Evolutionary conservation across 2,329 filamentous ascomycete genomes (phyloP).

Genomic region (Sodiomyces alkalinus): DNA sequence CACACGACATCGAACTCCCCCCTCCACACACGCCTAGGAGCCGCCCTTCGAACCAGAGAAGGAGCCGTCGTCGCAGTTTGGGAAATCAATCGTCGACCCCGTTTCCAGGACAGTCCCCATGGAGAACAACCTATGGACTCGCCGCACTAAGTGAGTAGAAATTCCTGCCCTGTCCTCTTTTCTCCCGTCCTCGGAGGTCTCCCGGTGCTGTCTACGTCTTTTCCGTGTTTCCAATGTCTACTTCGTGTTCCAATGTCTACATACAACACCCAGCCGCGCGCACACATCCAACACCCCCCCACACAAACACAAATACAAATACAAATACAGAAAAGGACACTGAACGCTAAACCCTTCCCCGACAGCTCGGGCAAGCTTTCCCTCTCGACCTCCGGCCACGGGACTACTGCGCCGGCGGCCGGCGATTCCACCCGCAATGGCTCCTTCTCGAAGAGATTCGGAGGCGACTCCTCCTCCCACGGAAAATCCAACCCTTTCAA

Average conservation of each 20-base stretch:
- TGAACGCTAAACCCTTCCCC: slow-evolving; percentile 8
- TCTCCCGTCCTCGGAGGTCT: neutral
- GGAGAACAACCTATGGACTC: slow-evolving; percentile 60
- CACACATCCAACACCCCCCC: slow-evolving; percentile 6
- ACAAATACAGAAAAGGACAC: too few species aligned
- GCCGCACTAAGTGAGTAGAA: slow-evolving; percentile 69
- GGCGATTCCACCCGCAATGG: slow-evolving; percentile 44
- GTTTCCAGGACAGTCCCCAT: slow-evolving; percentile 29
- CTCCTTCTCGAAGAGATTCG: slow-evolving; percentile 58
- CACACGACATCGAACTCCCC: too few species aligned
- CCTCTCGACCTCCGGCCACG: slow-evolving; percentile 56
- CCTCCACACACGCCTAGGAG: too few species aligned
- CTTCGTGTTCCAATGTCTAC: too few species aligned
- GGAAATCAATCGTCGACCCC: too few species aligned
- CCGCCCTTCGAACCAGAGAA: slow-evolving; percentile 2
- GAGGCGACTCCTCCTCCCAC: slow-evolving; percentile 57
- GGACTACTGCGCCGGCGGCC: slow-evolving; percentile 34
- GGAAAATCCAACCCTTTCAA: slow-evolving; percentile 69
- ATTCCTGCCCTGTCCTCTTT: neutral
- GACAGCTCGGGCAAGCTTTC: slow-evolving; percentile 80
- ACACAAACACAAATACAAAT: too few species aligned
- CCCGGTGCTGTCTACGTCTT: neutral
- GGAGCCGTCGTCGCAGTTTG: slow-evolving; percentile 3
- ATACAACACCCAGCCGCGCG: too few species aligned
- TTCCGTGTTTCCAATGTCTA: slow-evolving; percentile 1